Evolutionary conservation across 257 asterid species (phyloP), one percentile per base, ranked within the genome.

Genomic region (Solanum ossicruentum): DNA sequence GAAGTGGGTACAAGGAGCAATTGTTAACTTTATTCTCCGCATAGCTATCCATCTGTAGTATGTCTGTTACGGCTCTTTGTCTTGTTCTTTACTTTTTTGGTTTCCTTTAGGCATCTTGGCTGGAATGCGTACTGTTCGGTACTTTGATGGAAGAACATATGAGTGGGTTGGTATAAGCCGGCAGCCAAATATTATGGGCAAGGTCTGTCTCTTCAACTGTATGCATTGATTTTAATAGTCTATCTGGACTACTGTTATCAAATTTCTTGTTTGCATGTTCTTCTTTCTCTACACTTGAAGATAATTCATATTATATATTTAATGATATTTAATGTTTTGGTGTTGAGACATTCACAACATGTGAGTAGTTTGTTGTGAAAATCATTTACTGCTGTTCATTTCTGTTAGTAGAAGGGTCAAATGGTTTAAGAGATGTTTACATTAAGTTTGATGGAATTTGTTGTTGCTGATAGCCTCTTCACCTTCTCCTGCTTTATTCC

Each of bases 81-180:
- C 47, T 52, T 77, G 63, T 51, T 77, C 23, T 23, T 36, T 45
- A 26, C 45, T 28, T 28, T 52, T 49, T 20, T 51, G 63, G 69
- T 52, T 32, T 36, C 41, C 56, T 52, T 8, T 83, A 96, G 99
- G 99, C 88, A 96, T 96, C 71, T 96, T 98, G 99, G 98, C 98
- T 20, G 99, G 99, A 84, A 96, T 96, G 99, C 92, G 94, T 36
- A 96, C 98, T 32, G 99, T 96, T 82, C 91, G 97, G 23, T 93
- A 96, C 86, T 96, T 96, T 79, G 98, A 96, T 85, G 99, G 98
- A 61, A 93, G 90, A 93, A 96, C 99, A n/a, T 96, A 96, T 61
- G 97, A 96, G 85, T 96, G 99, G 99, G 98, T 96, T 84, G 98
- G 99, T 86, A 93, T 96, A 85, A 96, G 98, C 92, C 90, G 95